These are phyloP conservation scores for Cladophialophora immunda DNA, from an alignment of 2,329 filamentous ascomycete species.

Conservation along the genomic window DNA sequence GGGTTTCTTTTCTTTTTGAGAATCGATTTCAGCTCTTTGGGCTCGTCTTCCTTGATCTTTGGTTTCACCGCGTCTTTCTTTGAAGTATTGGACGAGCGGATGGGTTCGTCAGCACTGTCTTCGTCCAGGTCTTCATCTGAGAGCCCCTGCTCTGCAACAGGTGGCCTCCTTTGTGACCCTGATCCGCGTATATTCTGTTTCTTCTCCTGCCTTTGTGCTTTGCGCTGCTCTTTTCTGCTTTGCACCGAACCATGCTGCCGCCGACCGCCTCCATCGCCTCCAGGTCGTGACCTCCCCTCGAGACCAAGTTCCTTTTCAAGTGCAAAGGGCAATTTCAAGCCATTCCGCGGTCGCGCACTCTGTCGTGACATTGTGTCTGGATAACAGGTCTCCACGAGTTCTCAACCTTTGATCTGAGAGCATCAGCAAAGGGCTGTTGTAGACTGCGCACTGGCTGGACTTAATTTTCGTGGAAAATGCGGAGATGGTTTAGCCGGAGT, in stretches of 20 bases:
- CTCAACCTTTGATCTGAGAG: background rate
- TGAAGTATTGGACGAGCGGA: background rate
- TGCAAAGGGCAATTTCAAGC: slow-evolving; percentile 38
- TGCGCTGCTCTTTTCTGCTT: slow-evolving; percentile 71
- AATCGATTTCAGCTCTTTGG: slow-evolving; percentile 46
- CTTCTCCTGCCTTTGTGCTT: slow-evolving; percentile 70
- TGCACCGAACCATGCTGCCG: slow-evolving; percentile 35
- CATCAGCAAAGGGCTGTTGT: background rate
- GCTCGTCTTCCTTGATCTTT: slow-evolving; percentile 40
- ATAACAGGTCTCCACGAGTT: background rate
- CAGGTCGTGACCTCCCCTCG: slow-evolving; percentile 44
- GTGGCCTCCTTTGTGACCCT: slow-evolving; percentile 36
- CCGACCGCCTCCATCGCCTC: slow-evolving; percentile 35
- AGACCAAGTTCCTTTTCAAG: slow-evolving; percentile 39
- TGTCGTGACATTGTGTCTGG: slow-evolving; percentile 29
- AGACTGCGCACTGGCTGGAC: background rate
- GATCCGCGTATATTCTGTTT: slow-evolving; percentile 50
- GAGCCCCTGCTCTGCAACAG: slow-evolving; percentile 40
- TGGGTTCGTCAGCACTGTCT: slow-evolving; percentile 41
- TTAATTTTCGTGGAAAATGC: slow-evolving; percentile 18
- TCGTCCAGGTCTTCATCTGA: slow-evolving; percentile 45
- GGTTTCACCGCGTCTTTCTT: slow-evolving; percentile 20
- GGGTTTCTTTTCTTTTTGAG: slow-evolving; percentile 45
- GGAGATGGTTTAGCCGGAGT: slow-evolving; percentile 12
- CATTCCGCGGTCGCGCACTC: slow-evolving; percentile 14